Evolutionary conservation across 495 filamentous ascomycete species (phyloP).

Genomic region (Xylona heveae): DNA sequence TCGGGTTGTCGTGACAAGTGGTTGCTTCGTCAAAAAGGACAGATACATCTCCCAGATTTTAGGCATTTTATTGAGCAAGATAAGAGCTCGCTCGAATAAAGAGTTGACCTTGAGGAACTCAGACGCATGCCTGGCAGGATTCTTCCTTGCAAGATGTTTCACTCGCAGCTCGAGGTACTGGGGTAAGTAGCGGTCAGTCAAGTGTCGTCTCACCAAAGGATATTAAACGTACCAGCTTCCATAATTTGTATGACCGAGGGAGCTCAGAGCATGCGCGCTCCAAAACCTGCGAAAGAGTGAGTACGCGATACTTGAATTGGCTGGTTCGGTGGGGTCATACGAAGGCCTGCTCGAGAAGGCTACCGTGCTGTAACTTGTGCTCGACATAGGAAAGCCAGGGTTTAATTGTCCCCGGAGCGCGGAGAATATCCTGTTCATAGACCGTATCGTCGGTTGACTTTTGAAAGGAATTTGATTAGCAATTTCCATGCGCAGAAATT

Average conservation of each 20-base stretch:
- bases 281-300: slow-evolving; percentile 30
- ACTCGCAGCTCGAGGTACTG: slow-evolving; percentile 76
- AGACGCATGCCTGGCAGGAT: slow-evolving; percentile 55
- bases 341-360: slow-evolving; percentile 77
- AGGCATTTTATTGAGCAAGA: slow-evolving; percentile 98
- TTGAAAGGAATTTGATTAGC: no score
- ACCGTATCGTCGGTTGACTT: slow-evolving; percentile 70
- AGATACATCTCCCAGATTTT: slow-evolving; percentile 98
- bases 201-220: slow-evolving; percentile 1
- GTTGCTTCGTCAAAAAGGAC: slow-evolving; percentile 73
- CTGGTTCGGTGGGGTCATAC: slow-evolving; percentile 10
- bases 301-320: background rate
- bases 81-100: slow-evolving; percentile 81
- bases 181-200: background rate
- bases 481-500: no score
- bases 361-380: slow-evolving; percentile 75
- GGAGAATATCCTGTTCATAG: slow-evolving; percentile 89
- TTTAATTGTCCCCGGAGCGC: slow-evolving; percentile 69
- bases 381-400: slow-evolving; percentile 94
- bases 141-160: slow-evolving; percentile 65
- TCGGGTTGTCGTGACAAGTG: slow-evolving; percentile 74
- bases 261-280: slow-evolving; percentile 79
- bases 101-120: slow-evolving; percentile 90
- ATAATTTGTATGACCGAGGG: slow-evolving; percentile 91
- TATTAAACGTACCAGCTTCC: slow-evolving; percentile 59